Percentiles rank a stretch among this genome's conserved stretches.
Conservation (phyloP, 2,329 filamentous ascomycete genomes). For the Arthrobotrys pseudoclavata region DNA sequence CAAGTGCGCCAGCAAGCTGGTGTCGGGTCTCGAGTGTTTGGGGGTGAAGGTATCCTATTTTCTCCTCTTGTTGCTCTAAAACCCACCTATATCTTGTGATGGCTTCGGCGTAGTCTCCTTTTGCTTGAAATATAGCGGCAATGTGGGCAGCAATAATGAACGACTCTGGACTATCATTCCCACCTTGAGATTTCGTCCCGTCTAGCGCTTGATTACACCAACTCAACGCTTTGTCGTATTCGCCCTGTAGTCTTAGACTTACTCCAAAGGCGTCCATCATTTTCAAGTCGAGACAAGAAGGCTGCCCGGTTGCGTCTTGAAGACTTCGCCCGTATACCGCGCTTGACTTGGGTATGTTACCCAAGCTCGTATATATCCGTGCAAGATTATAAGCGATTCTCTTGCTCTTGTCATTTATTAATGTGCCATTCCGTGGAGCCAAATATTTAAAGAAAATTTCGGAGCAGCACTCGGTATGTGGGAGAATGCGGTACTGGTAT, state of each 20-base stretch:
- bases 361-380: conserved; percentile 14
- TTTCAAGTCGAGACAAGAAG: conserved; percentile 7
- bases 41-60: not conserved
- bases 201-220: conserved; percentile 22
- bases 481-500: conserved; percentile 22
- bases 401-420: not conserved
- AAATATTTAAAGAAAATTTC: conserved; percentile 20
- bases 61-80: conserved; percentile 6
- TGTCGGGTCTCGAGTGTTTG: conserved; percentile 8
- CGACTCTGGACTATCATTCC: conserved; percentile 18
- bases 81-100: conserved; percentile 21
- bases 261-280: conserved; percentile 43
- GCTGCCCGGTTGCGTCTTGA: not conserved
- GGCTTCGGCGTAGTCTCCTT: conserved; percentile 8
- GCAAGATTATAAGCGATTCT: conserved; percentile 20
- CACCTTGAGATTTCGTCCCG: not conserved
- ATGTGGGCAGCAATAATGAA: conserved; percentile 26
- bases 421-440: not conserved
- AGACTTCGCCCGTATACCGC: conserved; percentile 21
- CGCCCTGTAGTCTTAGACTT: conserved; percentile 20
- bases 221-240: conserved; percentile 21
- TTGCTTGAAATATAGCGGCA: conserved; percentile 8
- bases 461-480: conserved; percentile 24
- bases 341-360: conserved; percentile 9
- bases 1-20: conserved; percentile 21